These are phyloP conservation scores for Poteriospumella lacustris DNA, from an alignment of 108 stramenopile species.

Conservation along the genomic window DNA sequence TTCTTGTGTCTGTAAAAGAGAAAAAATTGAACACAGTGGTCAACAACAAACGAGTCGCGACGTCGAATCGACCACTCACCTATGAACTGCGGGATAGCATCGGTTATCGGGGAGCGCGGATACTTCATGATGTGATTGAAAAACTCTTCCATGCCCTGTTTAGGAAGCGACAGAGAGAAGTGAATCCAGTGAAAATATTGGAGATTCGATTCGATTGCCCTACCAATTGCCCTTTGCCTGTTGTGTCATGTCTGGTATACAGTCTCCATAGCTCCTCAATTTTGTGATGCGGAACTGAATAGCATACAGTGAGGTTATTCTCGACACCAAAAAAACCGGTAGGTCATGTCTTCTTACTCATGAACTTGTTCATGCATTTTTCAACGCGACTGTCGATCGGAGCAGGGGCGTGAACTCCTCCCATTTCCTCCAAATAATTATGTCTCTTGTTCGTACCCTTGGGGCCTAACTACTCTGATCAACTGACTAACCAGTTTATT, in stretches of 20 bases:
- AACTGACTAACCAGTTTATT: no score
- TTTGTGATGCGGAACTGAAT: background rate
- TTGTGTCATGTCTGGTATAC: background rate
- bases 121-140: no score
- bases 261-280: background rate
- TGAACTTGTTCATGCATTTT: constrained; percentile 1
- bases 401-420: background rate
- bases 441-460: no score
- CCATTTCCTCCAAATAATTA: no score
- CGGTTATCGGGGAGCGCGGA: no score
- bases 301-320: background rate
- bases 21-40: no score
- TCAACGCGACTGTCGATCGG: background rate
- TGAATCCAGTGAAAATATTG: background rate
- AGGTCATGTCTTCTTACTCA: background rate
- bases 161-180: no score
- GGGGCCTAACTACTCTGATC: no score
- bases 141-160: no score
- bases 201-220: background rate
- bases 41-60: no score
- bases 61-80: no score
- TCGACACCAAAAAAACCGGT: background rate
- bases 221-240: background rate
- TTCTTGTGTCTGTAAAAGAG: background rate
- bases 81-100: no score